Evolutionary conservation across 176 grass and related monocot species (phyloP), one percentile per base, ranked within the genome.

Genomic region (Bonia amplexicaulis): DNA sequence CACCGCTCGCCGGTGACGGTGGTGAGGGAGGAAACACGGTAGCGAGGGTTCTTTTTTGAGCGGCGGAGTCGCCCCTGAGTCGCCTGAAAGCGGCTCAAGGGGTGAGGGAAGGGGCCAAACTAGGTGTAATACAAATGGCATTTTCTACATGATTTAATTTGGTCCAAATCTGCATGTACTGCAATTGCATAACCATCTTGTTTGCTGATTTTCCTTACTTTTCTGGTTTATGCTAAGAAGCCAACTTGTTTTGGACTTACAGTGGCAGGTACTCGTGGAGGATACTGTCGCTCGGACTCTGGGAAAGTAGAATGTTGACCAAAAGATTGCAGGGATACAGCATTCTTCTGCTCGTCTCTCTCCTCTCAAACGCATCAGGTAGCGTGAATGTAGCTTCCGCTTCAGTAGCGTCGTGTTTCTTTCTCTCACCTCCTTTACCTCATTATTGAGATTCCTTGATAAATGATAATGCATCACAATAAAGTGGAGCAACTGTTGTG

Each of bases 261-360:
- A 0, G 42, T 68, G 55, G 12, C 72, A 84, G 89, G 69, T 22
- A 44, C 20, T 27, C 3, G 31, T 6, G 45, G 23, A 84, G 29
- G 42, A 73, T 20, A 82, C 16, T 22, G 66, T 9, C 33, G 45
- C 49, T 7, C 22, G 27, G 74, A 59, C 39, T 4, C 57, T 6
- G 25, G 62, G 59, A 54, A 3, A 44, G 59, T 74, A 86, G 42
- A 71, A 91, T 97, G 95, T n/a, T 87, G 86, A 46, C 19, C 40
- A 86, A 79, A 89, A 89, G 77, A 91, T 41, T 82, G 69, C 87
- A 88, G 78, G 78, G 82, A 63, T 84, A 62, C 72, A 17, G 20
- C 67, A 63, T 84, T 54, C 37, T 94, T 10, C 65, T 94, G 26
- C 14, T 97, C 22, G 25, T 81, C 23, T 74, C 79, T 66, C 44